phyloP scores from a whole-genome alignment of 164 flowering plant species.

The Piper longum region DNA sequence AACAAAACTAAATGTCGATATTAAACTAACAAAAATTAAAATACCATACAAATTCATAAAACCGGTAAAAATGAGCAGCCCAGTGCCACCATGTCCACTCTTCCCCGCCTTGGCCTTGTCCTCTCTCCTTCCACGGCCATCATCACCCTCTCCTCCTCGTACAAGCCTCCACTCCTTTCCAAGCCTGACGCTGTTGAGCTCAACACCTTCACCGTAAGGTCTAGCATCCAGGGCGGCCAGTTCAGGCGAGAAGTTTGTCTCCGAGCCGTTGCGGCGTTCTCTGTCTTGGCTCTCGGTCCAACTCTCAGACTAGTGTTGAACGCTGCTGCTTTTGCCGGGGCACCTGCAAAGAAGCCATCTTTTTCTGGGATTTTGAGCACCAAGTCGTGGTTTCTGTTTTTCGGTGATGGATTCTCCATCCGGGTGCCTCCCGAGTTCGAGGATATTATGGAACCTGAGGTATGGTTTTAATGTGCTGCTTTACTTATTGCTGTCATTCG shows the following conservation, averaged over 20 bases:
- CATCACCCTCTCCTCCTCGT: conserved; percentile 11
- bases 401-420: conserved; percentile 81
- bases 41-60: no score
- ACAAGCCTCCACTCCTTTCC: conserved; percentile 17
- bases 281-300: conserved; percentile 17
- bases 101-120: conserved; percentile 21
- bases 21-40: no score
- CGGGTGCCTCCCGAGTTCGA: conserved; percentile 76
- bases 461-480: conserved; percentile 5
- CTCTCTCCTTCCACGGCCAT: conserved; percentile 25
- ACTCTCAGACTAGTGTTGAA: conserved; percentile 2
- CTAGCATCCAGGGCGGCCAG: conserved; percentile 4
- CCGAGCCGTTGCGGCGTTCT: conserved; percentile 37
- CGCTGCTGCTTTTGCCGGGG: conserved; percentile 15
- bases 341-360: conserved; percentile 23
- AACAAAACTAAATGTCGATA: no score
- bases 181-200: conserved; percentile 1
- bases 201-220: conserved; percentile 1
- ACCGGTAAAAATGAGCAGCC: no score
- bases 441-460: conserved; percentile 84
- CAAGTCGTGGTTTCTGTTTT: conserved; percentile 80
- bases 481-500: not conserved
- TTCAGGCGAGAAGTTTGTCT: conserved; percentile 34
- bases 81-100: conserved; percentile 18
- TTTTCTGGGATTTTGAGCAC: conserved; percentile 58